Evolutionary conservation across 2,329 filamentous ascomycete species (phyloP).

Genomic region (Stagonosporopsis tanaceti): DNA sequence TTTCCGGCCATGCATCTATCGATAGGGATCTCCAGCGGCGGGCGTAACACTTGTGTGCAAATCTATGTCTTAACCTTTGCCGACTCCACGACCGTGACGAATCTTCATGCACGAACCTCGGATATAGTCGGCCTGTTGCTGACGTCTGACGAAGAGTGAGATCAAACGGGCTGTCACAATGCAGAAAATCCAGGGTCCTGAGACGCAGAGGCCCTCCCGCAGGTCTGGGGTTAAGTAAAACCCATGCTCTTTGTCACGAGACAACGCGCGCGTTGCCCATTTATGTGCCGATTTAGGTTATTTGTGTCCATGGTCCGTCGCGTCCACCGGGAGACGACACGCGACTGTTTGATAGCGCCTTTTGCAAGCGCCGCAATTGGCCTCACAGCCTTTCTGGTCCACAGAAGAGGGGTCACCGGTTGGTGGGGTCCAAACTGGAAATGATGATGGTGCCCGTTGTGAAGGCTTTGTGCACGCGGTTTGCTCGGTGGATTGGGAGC

Average conservation of each 20-base stretch:
- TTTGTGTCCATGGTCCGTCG: conserved; percentile 45
- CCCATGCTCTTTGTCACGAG: conserved; percentile 41
- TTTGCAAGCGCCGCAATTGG: conserved; percentile 42
- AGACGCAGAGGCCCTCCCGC: conserved; percentile 38
- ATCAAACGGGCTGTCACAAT: conserved; percentile 28
- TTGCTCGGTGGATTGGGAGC: conserved; percentile 27
- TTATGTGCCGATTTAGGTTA: conserved; percentile 27
- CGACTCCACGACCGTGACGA: conserved; percentile 20
- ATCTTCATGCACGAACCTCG: conserved; percentile 22
- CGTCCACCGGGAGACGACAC: conserved; percentile 45
- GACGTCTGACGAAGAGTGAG: conserved; percentile 26
- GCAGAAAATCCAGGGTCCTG: conserved; percentile 41
- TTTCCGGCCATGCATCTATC: conserved; percentile 15
- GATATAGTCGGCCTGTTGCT: conserved; percentile 26
- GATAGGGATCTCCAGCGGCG: conserved; percentile 18
- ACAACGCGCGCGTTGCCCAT: conserved; percentile 35
- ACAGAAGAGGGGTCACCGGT: conserved; percentile 46
- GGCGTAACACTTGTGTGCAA: conserved; percentile 17
- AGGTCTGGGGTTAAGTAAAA: conserved; percentile 37
- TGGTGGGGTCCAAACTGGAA: conserved; percentile 44
- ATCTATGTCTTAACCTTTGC: conserved; percentile 14
- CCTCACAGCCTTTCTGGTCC: conserved; percentile 41
- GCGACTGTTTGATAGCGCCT: conserved; percentile 34
- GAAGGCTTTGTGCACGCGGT: conserved; percentile 45
- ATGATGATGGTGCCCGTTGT: conserved; percentile 30